Conservation (phyloP, 2,329 filamentous ascomycete species). For the Tolypocladium sp. region DNA sequence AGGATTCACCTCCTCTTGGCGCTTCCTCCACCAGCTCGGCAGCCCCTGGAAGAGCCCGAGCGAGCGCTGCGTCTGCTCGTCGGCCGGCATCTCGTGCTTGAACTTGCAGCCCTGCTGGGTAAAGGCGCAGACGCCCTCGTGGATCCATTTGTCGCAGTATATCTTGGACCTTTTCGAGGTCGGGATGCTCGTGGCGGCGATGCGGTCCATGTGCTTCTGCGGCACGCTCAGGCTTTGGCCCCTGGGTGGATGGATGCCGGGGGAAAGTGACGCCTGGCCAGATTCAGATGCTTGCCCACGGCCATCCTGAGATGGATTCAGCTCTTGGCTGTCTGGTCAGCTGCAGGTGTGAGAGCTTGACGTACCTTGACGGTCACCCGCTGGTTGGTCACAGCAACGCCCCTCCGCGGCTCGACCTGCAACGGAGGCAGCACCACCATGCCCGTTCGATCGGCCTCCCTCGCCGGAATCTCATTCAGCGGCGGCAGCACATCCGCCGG, state of each 20-base stretch:
- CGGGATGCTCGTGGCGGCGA: neutral
- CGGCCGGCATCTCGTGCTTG: conserved; percentile 81
- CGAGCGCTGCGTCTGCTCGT: conserved; percentile 53
- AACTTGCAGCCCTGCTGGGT: conserved; percentile 79
- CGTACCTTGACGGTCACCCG: conserved; percentile 23
- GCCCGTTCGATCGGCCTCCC: conserved; percentile 26
- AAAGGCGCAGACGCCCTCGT: conserved; percentile 76
- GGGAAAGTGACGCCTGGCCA: neutral
- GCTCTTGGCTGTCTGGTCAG: neutral
- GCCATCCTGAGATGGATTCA: neutral
- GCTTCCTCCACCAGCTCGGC: conserved; percentile 52
- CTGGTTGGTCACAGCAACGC: conserved; percentile 26
- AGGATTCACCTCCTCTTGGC: conserved; percentile 4
- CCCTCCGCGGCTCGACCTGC: conserved; percentile 24
- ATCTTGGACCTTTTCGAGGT: neutral
- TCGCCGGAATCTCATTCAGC: conserved; percentile 31
- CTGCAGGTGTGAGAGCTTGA: neutral
- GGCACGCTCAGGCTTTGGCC: neutral
- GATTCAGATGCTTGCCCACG: neutral
- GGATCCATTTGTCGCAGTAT: conserved; percentile 77
- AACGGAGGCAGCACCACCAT: conserved; percentile 40
- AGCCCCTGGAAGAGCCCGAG: conserved; percentile 63
- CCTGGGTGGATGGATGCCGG: neutral
- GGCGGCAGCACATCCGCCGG: conserved; percentile 44
- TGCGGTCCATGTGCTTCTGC: neutral